Conservation (phyloP, 169 alveolate species). For the Plasmodium adleri region DNA sequence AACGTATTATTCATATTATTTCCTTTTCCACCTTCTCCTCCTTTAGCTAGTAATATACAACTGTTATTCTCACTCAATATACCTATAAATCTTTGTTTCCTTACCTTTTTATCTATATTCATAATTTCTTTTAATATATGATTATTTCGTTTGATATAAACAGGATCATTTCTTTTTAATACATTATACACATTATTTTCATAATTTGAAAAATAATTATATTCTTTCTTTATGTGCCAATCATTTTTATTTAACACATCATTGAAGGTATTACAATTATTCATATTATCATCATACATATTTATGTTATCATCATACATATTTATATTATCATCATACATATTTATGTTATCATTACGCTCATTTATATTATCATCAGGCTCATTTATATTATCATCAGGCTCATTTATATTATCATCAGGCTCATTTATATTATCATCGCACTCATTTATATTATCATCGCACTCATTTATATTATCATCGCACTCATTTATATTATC, state of each 20-base stretch:
- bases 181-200: constrained; percentile 55
- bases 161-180: constrained; percentile 57
- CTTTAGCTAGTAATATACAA: constrained; percentile 56
- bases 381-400: neutral
- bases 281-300: neutral
- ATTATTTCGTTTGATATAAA: constrained; percentile 54
- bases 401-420: neutral
- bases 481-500: neutral
- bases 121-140: constrained; percentile 53
- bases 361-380: neutral
- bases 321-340: neutral
- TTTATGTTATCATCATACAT: neutral
- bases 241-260: neutral
- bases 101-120: constrained; percentile 22
- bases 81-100: constrained; percentile 45
- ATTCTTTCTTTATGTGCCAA: neutral
- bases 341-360: neutral
- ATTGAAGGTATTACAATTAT: neutral
- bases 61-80: constrained; percentile 31
- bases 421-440: neutral
- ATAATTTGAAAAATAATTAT: constrained; percentile 16
- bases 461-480: neutral
- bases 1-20: constrained; percentile 67
- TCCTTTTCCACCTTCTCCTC: constrained; percentile 73
- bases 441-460: neutral